Base-by-base conservation (phyloP, 2,329 filamentous ascomycete species). In the Trichoderma afroharzianum region DNA sequence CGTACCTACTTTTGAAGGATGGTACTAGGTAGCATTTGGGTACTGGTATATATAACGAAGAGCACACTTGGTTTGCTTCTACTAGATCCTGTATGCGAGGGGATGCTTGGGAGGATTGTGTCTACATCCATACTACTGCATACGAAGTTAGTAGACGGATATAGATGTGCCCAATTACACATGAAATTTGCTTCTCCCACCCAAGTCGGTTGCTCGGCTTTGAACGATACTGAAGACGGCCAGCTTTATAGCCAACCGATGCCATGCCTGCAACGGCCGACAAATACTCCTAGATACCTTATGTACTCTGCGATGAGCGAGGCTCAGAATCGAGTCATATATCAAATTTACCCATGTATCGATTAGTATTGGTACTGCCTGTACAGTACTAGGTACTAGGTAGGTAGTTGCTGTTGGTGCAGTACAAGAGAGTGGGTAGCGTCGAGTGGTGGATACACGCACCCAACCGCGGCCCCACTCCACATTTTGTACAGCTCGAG, bases 401-500 rank as follows among this genome's bases (percentile, higher is more conserved):
- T n/a, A n/a, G n/a, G n/a, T 32, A 28, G 50, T n/a, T 36, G 63
- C 33, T 55, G 63, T 55, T 66, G 63, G 63, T 57, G 30, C 63
- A 67, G 24, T n/a, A 59, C 24, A 33, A 14, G 47, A 32, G 28
- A 11, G n/a, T 33, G 43, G n/a, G 32, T 39, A 39, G 33, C 59
- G n/a, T 43, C n/a, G 32, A 66, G 63, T 39, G 63, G 63, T 67
- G 63, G 63, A 32, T 50, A 50, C 61, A 11, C n/a, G 18, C 21
- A 68, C 32, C 63, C 63, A 67, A 67, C 50, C 18, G 50, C 63
- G 8, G 53, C 64, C 53, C 64, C 64, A 59, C 64, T 59, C 55
- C 55, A 59, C 53, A 59, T 24, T 21, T 59, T n/a, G 3, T 26
- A 47, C 26, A 24, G 39, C 14, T 28, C 21, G 9, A 58, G 63